Evolutionary conservation across 1,284 basidiomycete genomes (phyloP).

Genomic region (Tilletia walkeri): DNA sequence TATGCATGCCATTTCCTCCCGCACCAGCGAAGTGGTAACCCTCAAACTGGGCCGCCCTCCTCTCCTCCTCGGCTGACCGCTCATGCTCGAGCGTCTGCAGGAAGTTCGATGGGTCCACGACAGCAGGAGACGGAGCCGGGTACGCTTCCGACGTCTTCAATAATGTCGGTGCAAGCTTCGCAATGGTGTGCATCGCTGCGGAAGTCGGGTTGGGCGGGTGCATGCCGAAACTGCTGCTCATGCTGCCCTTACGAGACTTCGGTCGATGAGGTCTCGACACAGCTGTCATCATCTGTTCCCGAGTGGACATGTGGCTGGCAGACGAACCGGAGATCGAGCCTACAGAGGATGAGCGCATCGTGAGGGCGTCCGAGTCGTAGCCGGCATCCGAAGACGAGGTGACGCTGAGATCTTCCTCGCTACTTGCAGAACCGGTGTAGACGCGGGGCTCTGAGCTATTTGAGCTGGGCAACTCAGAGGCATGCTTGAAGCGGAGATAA

Average conservation of each 20-base stretch:
- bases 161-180: slow-evolving; percentile 87
- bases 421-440: slow-evolving; percentile 9
- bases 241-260: slow-evolving; percentile 9
- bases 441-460: not conserved
- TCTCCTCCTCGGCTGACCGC: not conserved
- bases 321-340: slow-evolving; percentile 5
- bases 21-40: too few species aligned
- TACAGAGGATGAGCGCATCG: slow-evolving; percentile 1
- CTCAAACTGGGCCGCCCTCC: too few species aligned
- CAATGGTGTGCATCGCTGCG: slow-evolving; percentile 66
- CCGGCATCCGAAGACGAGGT: slow-evolving; percentile 6
- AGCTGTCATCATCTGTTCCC: not conserved
- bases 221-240: not conserved
- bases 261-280: not conserved
- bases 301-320: not conserved
- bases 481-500: slow-evolving; percentile 21
- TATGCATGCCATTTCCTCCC: too few species aligned
- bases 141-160: slow-evolving; percentile 70
- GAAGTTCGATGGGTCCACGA: slow-evolving; percentile 64
- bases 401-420: slow-evolving; percentile 14
- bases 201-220: not conserved
- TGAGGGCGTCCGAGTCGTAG: slow-evolving; percentile 10
- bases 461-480: not conserved
- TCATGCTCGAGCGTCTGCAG: slow-evolving; percentile 16
- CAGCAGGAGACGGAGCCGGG: slow-evolving; percentile 59